Conservation (phyloP, 2,329 filamentous ascomycete genomes). For the Penicillium expansum region DNA sequence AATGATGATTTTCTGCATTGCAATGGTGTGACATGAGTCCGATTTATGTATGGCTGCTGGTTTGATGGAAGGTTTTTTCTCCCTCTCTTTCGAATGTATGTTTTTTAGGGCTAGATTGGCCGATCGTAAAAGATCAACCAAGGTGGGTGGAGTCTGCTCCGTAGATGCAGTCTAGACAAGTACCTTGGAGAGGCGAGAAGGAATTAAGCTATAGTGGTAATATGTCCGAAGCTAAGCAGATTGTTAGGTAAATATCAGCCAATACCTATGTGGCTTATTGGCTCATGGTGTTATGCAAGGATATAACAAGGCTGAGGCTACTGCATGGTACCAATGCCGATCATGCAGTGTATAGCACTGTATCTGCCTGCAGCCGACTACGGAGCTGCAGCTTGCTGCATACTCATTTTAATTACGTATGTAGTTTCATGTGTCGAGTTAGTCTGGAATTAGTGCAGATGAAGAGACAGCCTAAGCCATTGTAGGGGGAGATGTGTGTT, state of each 20-base stretch:
- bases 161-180: not conserved
- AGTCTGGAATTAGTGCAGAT: not conserved
- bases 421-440: not conserved
- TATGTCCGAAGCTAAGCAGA: not conserved
- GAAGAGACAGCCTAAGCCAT: not conserved
- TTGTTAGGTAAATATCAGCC: not conserved
- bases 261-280: not conserved
- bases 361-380: not conserved
- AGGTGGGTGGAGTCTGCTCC: not conserved
- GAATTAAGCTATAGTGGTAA: not conserved
- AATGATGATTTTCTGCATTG: conserved; percentile 4
- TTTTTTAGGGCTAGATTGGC: not conserved
- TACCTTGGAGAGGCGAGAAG: not conserved
- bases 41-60: not conserved
- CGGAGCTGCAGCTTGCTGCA: not conserved
- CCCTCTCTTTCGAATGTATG: no score
- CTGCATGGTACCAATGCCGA: not conserved
- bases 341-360: not conserved
- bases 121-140: not conserved
- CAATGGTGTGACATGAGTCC: not conserved
- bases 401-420: not conserved
- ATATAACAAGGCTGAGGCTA: not conserved
- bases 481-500: not conserved
- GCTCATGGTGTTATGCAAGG: not conserved
- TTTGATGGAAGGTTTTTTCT: no score